Evolutionary conservation across 2,329 filamentous ascomycete genomes (phyloP), one percentile per base, ranked within the genome.

Genomic region (Fusarium sp.): DNA sequence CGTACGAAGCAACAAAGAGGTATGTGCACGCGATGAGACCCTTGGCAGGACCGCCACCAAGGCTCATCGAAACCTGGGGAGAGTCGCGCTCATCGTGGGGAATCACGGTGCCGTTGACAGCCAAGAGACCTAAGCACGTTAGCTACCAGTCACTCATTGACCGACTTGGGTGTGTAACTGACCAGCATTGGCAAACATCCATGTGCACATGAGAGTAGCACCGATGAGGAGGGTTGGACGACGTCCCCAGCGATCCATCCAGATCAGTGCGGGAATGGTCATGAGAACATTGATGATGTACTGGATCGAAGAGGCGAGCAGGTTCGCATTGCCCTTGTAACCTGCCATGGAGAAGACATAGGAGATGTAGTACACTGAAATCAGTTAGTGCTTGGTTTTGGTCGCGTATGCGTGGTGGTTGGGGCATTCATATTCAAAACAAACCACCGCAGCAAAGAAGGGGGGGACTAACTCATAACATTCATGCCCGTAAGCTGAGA

Each of bases 271-370:
- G 0, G 90, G 89, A 4, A 93, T 73, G 0, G 91, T 94, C 87
- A 92, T 91, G 48, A 88, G 57, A 2, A 94, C 90, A 73, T 93
- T 93, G 79, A 94, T 91, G 67, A 93, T 81, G 61, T 86, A 86
- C 65, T 84, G 80, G 15, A 86, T 82, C 5, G 80, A 82, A 0
- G 83, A 84, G 1, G 82, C 83, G 42, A 84, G 77, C 9, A 86
- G 73, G 33, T 81, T 82, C 58, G 82, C 74, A 53, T 85, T 82
- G 9, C 75, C 74, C 11, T 45, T 54, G 49, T 78, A 77, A 0
- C 76, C 76, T 0, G 76, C 76, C 75, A 78, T 78, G 21, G 69
- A 68, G 52, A 78, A 78, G 7, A 78, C 72, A 29, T 74, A 76
- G 4, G 71, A 70, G 62, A 89, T 88, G 69, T 90, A 89, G 75